Evolutionary conservation across 495 filamentous ascomycete genomes (phyloP), one percentile per base, ranked within the genome.

Genomic region (Lophium mytilinum): DNA sequence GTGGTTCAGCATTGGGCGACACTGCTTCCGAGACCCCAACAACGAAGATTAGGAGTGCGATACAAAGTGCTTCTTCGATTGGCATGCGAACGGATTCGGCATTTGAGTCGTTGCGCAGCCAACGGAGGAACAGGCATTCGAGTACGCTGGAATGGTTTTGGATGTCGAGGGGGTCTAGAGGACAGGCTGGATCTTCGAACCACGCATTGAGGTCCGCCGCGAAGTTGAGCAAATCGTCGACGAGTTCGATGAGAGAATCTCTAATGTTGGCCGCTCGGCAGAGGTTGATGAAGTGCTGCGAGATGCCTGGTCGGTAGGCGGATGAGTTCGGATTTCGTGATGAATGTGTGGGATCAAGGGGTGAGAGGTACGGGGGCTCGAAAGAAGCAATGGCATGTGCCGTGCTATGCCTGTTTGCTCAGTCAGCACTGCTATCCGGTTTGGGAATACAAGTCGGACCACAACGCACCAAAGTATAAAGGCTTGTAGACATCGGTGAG

Each of bases 381-480:
- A 67, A 65, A 17, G 58, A 59, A 53, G 58, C 58, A 45, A 65
- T 61, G 55, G 62, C 60, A 46, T 64, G 60, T 36, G 57, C 58
- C 36, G 66, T 62, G 35, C 56, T 53, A 58, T 64, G 66, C 63
- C 60, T 61, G 58, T 56, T 36, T 55, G 58, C 51, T 66, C 63
- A 66, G 63, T 66, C 53, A 66, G 63, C 63, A 52, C 18, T 36
- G 24, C 53, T 46, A 53, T 17, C 58, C 51, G 39, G 19, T 58
- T 61, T 52, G 46, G 62, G 58, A 14, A 34, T 14, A 45, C 9
- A 18, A 53, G 14, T 56, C 14, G 36, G 41, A 19, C 30, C 34
- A n/a, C 45, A 8, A 68, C 66, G 21, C 57, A 69, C 66, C 66
- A 69, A 35, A 69, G 57, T 50, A 69, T 66, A 55, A 69, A 66